These are phyloP conservation scores for Penicillium salamii DNA, from an alignment of 495 filamentous ascomycete genomes.

Conservation along the genomic window DNA sequence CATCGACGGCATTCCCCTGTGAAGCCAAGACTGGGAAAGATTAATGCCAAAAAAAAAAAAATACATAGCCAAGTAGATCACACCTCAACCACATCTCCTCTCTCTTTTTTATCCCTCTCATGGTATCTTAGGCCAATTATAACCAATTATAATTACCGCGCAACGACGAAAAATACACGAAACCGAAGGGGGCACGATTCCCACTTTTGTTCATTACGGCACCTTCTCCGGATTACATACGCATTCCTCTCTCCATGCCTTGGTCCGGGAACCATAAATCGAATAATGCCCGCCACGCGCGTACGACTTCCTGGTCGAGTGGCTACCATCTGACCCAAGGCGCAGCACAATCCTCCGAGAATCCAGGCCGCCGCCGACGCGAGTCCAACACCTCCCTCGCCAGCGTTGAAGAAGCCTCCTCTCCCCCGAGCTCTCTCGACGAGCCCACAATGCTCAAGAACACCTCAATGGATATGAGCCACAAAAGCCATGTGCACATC, in stretches of 20 bases:
- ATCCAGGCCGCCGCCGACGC: conserved; percentile 31
- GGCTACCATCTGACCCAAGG: conserved; percentile 28
- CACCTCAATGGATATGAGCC: conserved; percentile 36
- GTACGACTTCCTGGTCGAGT: conserved; percentile 42
- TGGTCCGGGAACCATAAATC: conserved; percentile 23
- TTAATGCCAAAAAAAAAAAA: background rate
- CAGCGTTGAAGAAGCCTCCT: conserved; percentile 36
- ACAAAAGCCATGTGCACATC: conserved; percentile 30
- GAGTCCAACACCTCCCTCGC: conserved; percentile 38
- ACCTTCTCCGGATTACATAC: conserved; percentile 13
- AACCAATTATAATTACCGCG: conserved; percentile 9
- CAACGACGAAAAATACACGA: conserved; percentile 21
- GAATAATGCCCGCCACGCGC: conserved; percentile 39
- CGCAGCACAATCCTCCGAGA: conserved; percentile 29
- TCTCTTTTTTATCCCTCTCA: background rate
- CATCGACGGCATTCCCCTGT: conserved; percentile 1
- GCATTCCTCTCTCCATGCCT: conserved; percentile 26
- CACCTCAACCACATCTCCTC: background rate
- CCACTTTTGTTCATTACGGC: conserved; percentile 7
- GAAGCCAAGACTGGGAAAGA: background rate
- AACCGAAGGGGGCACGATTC: conserved; percentile 14
- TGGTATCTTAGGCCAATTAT: background rate
- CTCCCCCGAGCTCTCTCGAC: conserved; percentile 26
- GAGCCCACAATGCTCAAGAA: conserved; percentile 29
- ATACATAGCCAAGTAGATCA: conserved; percentile 1